Percentiles rank a stretch among this genome's conserved stretches.
Conservation (phyloP, 495 filamentous ascomycete genomes). For the Penicillium ochrochloron region DNA sequence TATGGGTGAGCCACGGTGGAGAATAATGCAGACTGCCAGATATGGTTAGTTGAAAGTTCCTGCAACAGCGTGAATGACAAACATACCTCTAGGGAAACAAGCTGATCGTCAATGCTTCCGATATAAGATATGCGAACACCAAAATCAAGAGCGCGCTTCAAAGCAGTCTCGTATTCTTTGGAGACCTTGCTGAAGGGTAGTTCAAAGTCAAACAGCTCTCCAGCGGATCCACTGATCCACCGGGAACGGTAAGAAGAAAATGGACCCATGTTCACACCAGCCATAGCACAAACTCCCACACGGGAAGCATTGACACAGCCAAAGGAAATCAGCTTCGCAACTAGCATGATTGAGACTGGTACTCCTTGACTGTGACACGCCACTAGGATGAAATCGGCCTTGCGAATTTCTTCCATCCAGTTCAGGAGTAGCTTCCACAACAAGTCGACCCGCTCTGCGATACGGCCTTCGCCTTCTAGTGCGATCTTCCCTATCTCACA, state of each 20-base stretch:
- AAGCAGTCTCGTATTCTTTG: slow-evolving; percentile 74
- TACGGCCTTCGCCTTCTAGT: slow-evolving; percentile 96
- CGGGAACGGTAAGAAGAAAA: slow-evolving; percentile 85
- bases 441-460: slow-evolving; percentile 84
- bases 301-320: slow-evolving; percentile 70
- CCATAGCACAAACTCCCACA: slow-evolving; percentile 90
- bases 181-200: slow-evolving; percentile 78
- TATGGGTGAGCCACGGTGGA: slow-evolving; percentile 84
- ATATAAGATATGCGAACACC: slow-evolving; percentile 83
- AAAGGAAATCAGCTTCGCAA: slow-evolving; percentile 85
- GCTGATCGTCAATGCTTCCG: slow-evolving; percentile 94
- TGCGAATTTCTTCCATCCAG: slow-evolving; percentile 88
- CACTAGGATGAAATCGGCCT: slow-evolving; percentile 86
- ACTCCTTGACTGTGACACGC: slow-evolving; percentile 96
- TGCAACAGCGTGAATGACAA: not conserved
- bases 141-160: slow-evolving; percentile 72
- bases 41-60: slow-evolving; percentile 20
- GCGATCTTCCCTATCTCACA: slow-evolving; percentile 86
- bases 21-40: slow-evolving; percentile 75
- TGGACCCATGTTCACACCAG: slow-evolving; percentile 91
- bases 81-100: slow-evolving; percentile 84
- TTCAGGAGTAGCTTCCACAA: slow-evolving; percentile 94
- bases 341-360: slow-evolving; percentile 89
- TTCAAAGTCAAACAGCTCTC: slow-evolving; percentile 92
- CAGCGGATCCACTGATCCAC: slow-evolving; percentile 83